Evolutionary conservation across 1,284 basidiomycete species (phyloP), one percentile per base, ranked within the genome.

Genomic region (Sporisorium sorghi): DNA sequence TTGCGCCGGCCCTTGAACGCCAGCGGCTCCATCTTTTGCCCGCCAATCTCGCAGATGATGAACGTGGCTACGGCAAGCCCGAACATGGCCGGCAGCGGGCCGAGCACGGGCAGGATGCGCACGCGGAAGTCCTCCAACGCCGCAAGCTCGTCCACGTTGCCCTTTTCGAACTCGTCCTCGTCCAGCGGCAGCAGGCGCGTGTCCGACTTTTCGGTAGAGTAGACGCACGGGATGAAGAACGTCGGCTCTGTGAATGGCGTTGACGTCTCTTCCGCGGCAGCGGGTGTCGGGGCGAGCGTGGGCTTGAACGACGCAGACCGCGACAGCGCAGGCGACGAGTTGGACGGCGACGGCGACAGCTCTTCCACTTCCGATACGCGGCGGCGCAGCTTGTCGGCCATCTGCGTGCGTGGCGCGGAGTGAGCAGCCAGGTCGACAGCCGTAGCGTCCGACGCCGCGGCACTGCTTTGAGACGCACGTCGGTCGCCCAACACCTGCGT

Each of bases 71-170:
- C 81, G 0, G 80, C 81, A 10, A 84, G 56, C 0, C 83, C 83
- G 55, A 84, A 84, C 78, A 84, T 84, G 58, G 80, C 82, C 4
- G 83, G 83, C 6, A 84, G 53, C 1, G 83, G 80, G 0, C 92
- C 92, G 7, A 95, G 87, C 7, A 95, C 93, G 30, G 93, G 93
- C 7, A 96, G 84, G 70, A 95, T 93, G 46, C 94, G 88, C 6
- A 96, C 93, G 35, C 97, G 88, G 86, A 98, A 99, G 83, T 97
- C 93, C 81, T 96, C 92, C 65, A 98, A 92, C 5, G 92, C 91
- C 11, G 92, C 91, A 3, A 99, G 88, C 85, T 99, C 95, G 79
- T 93, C 91, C 6, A 98, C 91, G 21, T 90, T 87, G 14, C 96
- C 97, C 84, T 92, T 93, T 78, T 91, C 87, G 83, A 94, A 95